Base-by-base conservation (phyloP, 2,329 filamentous ascomycete species). In the Colletotrichum gloeosporioides region DNA sequence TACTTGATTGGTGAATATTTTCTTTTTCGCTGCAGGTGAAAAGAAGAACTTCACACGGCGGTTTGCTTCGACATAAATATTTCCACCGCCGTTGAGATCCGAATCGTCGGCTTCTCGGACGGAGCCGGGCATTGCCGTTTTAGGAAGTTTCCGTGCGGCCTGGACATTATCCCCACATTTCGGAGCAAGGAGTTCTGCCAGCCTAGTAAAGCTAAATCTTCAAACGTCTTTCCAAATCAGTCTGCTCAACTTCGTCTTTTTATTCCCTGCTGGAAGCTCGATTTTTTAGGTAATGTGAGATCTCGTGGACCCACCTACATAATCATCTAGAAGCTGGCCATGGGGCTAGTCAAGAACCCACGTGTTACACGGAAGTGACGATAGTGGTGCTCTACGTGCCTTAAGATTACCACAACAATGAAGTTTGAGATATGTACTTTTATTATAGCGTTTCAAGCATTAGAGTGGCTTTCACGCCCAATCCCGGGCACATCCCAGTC, bases 21-120 rank as follows among this genome's bases (percentile, higher is more conserved):
- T 22, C 22, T 16, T 18, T 39, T 18, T 1, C 36, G 9, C 8
- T 39, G 36, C 8, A 18, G 2, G 3, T 10, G 0, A 10, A 10
- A 1, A 44, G 0, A 8, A 44, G 8, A n/a, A 18, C 0, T 44
- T 44, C 3, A n/a, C 1, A 0, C 0, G 10, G 0, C 1, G 4
- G 16, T n/a, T 44, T 44, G 0, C 2, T 39, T 44, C 4, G 16
- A 44, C 1, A 18, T 44, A 44, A 6, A 44, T 44, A 44, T 1
- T n/a, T 10, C 0, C 1, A 6, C 8, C 36, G 36, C 4, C 36
- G 4, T 44, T 0, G 36, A 1, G 36, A 44, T 1, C 36, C 8
- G 36, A n/a, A 3, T 0, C 8, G 16, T 44, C 36, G 16, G 16
- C 16, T 44, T 0, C 0, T 44, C 36, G 16, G 36, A 6, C 16